Conservation (phyloP, 108 stramenopile species). For the Stephanodiscus minutulus region DNA sequence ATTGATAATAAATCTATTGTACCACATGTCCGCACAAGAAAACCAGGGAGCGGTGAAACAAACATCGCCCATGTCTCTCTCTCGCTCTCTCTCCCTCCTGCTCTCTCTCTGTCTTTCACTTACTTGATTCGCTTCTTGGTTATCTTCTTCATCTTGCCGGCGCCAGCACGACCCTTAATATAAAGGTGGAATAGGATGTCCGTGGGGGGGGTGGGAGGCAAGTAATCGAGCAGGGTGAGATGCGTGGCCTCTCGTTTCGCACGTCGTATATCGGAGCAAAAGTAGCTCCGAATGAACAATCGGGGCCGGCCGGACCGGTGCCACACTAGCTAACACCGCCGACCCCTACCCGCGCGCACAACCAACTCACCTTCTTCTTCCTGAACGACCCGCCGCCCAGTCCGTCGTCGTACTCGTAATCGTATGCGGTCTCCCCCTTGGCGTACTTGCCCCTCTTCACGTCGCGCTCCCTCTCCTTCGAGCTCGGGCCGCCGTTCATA, state of each 20-base stretch:
- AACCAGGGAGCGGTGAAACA: no score
- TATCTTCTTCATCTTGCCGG: constrained; percentile 86
- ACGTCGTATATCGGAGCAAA: no score
- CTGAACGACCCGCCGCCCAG: constrained; percentile 71
- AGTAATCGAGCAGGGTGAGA: neutral
- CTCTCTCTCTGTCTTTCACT: no score
- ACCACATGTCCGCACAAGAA: no score
- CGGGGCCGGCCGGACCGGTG: no score
- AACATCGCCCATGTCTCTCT: neutral
- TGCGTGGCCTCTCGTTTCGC: no score
- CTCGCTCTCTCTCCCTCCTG: no score
- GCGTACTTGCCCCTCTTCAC: constrained; percentile 73
- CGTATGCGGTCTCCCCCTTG: constrained; percentile 88
- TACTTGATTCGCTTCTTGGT: constrained; percentile 85
- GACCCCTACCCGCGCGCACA: no score
- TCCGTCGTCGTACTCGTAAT: constrained; percentile 89
- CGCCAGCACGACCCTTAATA: constrained; percentile 75
- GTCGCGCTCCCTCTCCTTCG: constrained; percentile 70
- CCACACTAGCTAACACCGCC: no score
- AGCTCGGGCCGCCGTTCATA: constrained; percentile 78
- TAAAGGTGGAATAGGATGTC: neutral
- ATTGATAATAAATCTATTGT: no score
- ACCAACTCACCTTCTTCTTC: constrained; percentile 88
- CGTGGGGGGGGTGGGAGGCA: neutral
- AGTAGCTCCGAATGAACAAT: no score